Percentiles rank a stretch among this genome's conserved stretches.
phyloP scores from a whole-genome alignment of 1,139 yeast genomes.

The Hanseniaspora gamundiae region DNA sequence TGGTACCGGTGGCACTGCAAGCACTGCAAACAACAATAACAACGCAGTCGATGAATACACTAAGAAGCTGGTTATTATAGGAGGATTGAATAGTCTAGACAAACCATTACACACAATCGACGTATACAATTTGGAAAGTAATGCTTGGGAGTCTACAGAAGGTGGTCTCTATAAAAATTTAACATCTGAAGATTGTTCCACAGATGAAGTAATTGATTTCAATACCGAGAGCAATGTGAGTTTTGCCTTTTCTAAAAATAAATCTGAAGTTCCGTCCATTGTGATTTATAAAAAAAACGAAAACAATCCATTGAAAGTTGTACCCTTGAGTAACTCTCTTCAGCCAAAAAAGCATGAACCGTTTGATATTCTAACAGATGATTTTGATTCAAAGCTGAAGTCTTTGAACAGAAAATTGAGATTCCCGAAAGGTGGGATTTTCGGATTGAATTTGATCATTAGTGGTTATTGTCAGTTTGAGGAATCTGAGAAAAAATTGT shows the following conservation, averaged over 20 bases:
- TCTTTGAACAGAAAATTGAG: conserved; percentile 26
- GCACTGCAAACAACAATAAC: background rate
- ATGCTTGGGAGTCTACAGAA: conserved; percentile 31
- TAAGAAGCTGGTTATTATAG: conserved; percentile 48
- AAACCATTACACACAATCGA: conserved; percentile 32
- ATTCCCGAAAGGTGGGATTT: conserved; percentile 48
- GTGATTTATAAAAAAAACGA: conserved; percentile 6
- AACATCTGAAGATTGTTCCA: background rate
- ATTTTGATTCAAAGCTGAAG: conserved; percentile 5
- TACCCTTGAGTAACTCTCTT: conserved; percentile 2
- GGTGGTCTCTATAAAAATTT: conserved; percentile 6
- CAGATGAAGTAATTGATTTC: background rate
- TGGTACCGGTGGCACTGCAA: no score
- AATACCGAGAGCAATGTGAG: background rate
- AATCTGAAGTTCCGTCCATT: conserved; percentile 4
- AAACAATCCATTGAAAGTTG: conserved; percentile 4
- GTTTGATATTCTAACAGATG: background rate
- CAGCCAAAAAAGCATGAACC: background rate
- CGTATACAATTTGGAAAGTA: conserved; percentile 41
- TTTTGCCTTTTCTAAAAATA: conserved; percentile 1
- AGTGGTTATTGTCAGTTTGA: conserved; percentile 36
- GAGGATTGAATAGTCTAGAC: conserved; percentile 43
- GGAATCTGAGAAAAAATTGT: background rate
- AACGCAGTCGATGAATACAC: conserved; percentile 30
- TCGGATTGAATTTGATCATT: conserved; percentile 51